phyloP scores from a whole-genome alignment of 768 basidiomycete genomes.

The Pholiota conissans region DNA sequence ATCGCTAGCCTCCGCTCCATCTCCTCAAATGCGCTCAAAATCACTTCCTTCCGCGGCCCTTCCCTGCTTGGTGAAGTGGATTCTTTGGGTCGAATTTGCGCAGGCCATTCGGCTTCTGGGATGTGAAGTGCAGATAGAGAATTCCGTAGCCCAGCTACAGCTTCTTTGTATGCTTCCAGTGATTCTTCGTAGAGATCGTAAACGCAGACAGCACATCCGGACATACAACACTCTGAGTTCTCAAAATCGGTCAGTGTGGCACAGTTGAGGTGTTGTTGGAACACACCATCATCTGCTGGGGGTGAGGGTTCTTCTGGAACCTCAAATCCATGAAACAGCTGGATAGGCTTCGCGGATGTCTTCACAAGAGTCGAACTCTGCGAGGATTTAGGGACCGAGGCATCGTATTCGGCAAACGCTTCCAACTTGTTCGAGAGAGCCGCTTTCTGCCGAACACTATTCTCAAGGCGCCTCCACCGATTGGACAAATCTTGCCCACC shows the following conservation, averaged over 20 bases:
- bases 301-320: conserved; percentile 63
- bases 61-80: conserved; percentile 16
- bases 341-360: conserved; percentile 6
- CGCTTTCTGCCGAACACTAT: conserved; percentile 45
- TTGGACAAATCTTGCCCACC: conserved; percentile 64
- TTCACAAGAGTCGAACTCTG: conserved; percentile 7
- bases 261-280: not conserved
- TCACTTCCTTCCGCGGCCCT: conserved; percentile 30
- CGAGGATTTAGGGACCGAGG: not conserved
- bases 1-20: conserved; percentile 57
- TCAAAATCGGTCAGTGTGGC: not conserved
- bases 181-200: conserved; percentile 86
- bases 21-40: conserved; percentile 71
- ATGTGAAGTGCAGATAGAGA: conserved; percentile 49
- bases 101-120: conserved; percentile 68
- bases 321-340: conserved; percentile 51
- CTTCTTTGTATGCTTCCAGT: conserved; percentile 57
- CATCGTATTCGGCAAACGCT: conserved; percentile 10
- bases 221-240: conserved; percentile 89
- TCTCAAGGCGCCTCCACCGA: conserved; percentile 58
- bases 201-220: conserved; percentile 89
- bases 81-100: conserved; percentile 34
- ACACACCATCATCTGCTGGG: conserved; percentile 68
- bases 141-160: conserved; percentile 48
- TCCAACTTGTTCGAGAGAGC: conserved; percentile 31